Evolutionary conservation across 208 protist species (phyloP), one percentile per base, ranked within the genome.

Genomic region (Crithidia sp.): DNA sequence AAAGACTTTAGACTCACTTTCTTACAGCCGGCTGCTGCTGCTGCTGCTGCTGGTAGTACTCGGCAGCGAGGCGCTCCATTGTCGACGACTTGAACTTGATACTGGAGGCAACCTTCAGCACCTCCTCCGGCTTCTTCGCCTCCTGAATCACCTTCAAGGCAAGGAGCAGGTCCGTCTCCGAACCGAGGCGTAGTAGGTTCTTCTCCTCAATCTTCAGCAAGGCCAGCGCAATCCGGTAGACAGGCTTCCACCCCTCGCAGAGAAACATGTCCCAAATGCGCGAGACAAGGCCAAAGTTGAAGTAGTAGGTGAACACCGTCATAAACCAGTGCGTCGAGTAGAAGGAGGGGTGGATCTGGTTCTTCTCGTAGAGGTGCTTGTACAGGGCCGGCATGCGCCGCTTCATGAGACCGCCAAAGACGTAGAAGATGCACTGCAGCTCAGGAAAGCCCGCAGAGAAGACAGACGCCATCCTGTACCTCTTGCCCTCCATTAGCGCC

Each of bases 201-300:
- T 70, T 59, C 67, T 85, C 61, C 28, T 95, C 83, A 4, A 94
- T 65, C 52, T 87, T 80, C 39, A 97, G 67, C n/a, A 97, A 74
- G 37, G 86, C 81, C 14, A 97, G 74, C 2, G 90, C 90, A 17
- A 96, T 71, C 52, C 94, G 92, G 74, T 87, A 94, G 17, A 97
- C 91, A 47, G 90, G 79, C 69, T 97, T 97, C 92, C 94, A 97
- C 40, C 94, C 94, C 74, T 97, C 94, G 67, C 87, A 95, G 69
- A 97, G 65, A 73, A 97, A 97, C 86, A 95, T 94, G 78, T 97
- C 94, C 91, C 91, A 96, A 44, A 97, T 94, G 53, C 91, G 89
- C 13, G 77, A 88, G 45, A 96, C 70, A 12, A 97, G 79, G 52
- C 64, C 63, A 71, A 94, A 95, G 66, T 90, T 92, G 45, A 97